phyloP scores from a whole-genome alignment of 140 eudicot species.

The Ambrosia hybrid region DNA sequence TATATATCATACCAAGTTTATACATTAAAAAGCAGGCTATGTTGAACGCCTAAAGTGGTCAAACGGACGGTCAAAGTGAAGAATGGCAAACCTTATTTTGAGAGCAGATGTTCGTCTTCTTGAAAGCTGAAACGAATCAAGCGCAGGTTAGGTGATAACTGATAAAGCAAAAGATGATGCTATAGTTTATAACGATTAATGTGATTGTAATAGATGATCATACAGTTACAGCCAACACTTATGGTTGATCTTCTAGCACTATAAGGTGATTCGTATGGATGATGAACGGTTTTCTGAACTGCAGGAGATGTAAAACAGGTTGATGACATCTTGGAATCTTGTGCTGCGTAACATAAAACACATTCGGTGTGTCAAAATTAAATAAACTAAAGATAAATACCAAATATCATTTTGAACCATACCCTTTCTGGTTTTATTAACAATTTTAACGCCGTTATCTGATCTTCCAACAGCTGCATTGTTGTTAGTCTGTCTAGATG shows the following conservation, averaged over 20 bases:
- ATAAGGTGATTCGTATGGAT: slow-evolving; percentile 20
- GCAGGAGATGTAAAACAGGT: slow-evolving; percentile 30
- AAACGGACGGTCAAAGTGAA: background rate
- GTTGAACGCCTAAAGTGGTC: background rate
- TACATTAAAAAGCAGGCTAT: too few species aligned
- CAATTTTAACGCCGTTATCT: too few species aligned
- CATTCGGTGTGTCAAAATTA: background rate
- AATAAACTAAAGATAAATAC: background rate
- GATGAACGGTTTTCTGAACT: slow-evolving; percentile 18
- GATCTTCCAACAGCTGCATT: slow-evolving; percentile 10
- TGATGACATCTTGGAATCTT: slow-evolving; percentile 39
- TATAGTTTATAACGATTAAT: background rate
- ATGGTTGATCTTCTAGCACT: slow-evolving; percentile 22
- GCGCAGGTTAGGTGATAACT: slow-evolving; percentile 5
- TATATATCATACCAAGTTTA: too few species aligned
- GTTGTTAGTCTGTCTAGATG: slow-evolving; percentile 3
- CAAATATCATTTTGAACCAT: slow-evolving; percentile 5
- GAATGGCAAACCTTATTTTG: slow-evolving; percentile 36
- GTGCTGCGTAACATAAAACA: slow-evolving; percentile 28
- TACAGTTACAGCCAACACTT: too few species aligned
- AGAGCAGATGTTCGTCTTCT: slow-evolving; percentile 20
- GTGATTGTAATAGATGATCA: too few species aligned
- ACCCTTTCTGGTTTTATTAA: slow-evolving; percentile 37
- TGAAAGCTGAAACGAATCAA: slow-evolving; percentile 40
- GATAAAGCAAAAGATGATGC: background rate